phyloP scores from a whole-genome alignment of 176 grass and related monocot genomes.

The Avena atlantica region DNA sequence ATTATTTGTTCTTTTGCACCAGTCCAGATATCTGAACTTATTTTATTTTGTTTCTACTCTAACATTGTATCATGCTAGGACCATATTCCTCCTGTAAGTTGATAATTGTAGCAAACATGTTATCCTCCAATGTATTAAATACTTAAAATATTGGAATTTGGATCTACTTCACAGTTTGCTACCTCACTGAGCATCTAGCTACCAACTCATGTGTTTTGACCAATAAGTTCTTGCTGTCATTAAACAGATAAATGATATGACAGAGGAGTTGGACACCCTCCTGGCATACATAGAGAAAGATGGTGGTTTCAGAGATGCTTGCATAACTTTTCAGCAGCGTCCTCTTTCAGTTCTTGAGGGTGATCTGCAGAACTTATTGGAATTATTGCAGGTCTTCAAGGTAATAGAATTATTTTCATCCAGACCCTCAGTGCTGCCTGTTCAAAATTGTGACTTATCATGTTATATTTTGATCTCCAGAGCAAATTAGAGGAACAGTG shows the following conservation, averaged over 20 bases:
- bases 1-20: slow-evolving; percentile 13
- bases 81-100: slow-evolving; percentile 8
- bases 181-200: neutral
- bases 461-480: slow-evolving; percentile 59
- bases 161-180: slow-evolving; percentile 13
- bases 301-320: slow-evolving; percentile 82
- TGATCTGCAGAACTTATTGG: slow-evolving; percentile 62
- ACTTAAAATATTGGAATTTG: slow-evolving; percentile 42
- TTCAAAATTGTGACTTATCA: slow-evolving; percentile 36
- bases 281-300: slow-evolving; percentile 79
- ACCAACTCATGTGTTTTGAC: slow-evolving; percentile 2
- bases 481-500: slow-evolving; percentile 70
- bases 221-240: slow-evolving; percentile 19
- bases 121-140: slow-evolving; percentile 27
- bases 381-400: slow-evolving; percentile 73
- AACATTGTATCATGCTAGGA: slow-evolving; percentile 10
- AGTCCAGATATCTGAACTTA: neutral
- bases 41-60: slow-evolving; percentile 30
- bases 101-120: slow-evolving; percentile 27
- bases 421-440: neutral
- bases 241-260: slow-evolving; percentile 82
- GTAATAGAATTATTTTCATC: slow-evolving; percentile 46
- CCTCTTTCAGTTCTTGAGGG: slow-evolving; percentile 69
- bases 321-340: slow-evolving; percentile 71
- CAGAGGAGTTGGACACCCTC: slow-evolving; percentile 74